A percentile compares a stretch with the other conserved stretches of the same genome.
phyloP scores from a whole-genome alignment of 2,329 filamentous ascomycete species.

The Clarireedia sp. region DNA sequence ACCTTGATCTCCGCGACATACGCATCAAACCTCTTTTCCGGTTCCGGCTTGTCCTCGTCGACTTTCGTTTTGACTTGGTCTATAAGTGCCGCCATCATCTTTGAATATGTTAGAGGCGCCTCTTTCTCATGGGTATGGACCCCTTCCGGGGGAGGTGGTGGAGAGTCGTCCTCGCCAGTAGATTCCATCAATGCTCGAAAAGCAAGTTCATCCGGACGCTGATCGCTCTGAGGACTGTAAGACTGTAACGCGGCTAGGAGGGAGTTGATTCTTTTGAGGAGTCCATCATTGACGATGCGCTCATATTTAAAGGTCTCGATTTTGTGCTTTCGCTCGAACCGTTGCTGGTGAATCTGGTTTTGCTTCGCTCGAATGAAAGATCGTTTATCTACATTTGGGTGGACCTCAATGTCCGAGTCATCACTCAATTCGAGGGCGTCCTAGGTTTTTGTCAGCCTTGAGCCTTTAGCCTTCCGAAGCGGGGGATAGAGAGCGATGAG shows the following conservation, averaged over 20 bases:
- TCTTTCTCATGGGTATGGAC: conserved; percentile 65
- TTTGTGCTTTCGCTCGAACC: conserved; percentile 74
- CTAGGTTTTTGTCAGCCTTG: conserved; percentile 36
- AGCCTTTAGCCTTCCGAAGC: conserved; percentile 24
- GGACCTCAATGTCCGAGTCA: conserved; percentile 95
- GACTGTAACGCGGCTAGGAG: conserved; percentile 68
- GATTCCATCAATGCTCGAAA: conserved; percentile 86
- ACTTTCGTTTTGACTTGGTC: conserved; percentile 79
- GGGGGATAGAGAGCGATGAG: conserved; percentile 2
- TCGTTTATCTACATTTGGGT: conserved; percentile 96
- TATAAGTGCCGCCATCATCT: conserved; percentile 96
- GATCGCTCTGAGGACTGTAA: conserved; percentile 60
- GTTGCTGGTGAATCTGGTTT: conserved; percentile 89
- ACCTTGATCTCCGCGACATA: conserved; percentile 72
- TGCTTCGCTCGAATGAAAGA: conserved; percentile 99
- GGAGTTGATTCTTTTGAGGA: conserved; percentile 73
- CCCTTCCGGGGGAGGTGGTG: conserved; percentile 67
- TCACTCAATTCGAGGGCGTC: conserved; percentile 94
- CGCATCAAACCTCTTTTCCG: conserved; percentile 56
- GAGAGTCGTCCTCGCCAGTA: conserved; percentile 65
- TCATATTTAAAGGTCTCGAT: conserved; percentile 92
- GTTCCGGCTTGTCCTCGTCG: conserved; percentile 62
- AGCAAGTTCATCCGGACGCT: conserved; percentile 68
- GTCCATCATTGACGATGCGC: conserved; percentile 82
- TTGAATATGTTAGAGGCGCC: conserved; percentile 78